phyloP scores from a whole-genome alignment of 345 rosid genomes.

The Rhodomyrtus tomentosa region DNA sequence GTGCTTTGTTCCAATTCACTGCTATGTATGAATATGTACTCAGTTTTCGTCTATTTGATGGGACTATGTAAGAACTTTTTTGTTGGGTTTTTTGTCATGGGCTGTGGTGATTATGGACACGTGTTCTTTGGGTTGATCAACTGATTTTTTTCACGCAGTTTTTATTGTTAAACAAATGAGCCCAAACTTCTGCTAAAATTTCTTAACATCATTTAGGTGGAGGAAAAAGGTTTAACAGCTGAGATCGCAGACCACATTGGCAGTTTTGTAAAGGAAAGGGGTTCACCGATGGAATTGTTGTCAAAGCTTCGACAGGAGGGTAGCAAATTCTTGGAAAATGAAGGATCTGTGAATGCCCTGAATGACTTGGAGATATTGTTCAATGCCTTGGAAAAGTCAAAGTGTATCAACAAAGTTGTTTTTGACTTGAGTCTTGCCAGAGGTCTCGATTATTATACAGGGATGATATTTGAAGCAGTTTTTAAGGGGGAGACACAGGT shows the following conservation, averaged over 20 bases:
- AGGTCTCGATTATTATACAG: slow-evolving; percentile 98
- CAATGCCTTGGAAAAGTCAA: slow-evolving; percentile 71
- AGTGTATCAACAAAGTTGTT: slow-evolving; percentile 63
- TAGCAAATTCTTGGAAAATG: slow-evolving; percentile 44
- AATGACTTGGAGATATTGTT: slow-evolving; percentile 68
- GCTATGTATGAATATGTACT: background rate
- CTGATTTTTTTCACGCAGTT: background rate
- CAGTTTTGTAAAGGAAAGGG: slow-evolving; percentile 66
- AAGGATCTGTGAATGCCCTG: slow-evolving; percentile 54
- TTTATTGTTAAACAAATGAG: background rate
- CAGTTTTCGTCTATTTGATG: background rate
- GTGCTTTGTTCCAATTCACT: background rate
- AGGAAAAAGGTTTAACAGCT: slow-evolving; percentile 67
- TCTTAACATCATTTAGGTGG: slow-evolving; percentile 32
- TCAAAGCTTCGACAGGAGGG: slow-evolving; percentile 49
- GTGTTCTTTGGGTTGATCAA: background rate
- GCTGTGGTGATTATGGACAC: background rate
- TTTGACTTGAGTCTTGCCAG: slow-evolving; percentile 97
- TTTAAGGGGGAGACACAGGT: slow-evolving; percentile 81
- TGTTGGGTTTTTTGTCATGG: background rate
- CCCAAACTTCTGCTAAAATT: background rate
- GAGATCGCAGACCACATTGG: slow-evolving; percentile 79
- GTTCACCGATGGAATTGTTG: slow-evolving; percentile 50
- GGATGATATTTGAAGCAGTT: slow-evolving; percentile 88
- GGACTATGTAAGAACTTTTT: background rate